These are phyloP conservation scores for Pterulicium gracile DNA, from an alignment of 1,284 basidiomycete species.

Conservation along the genomic window DNA sequence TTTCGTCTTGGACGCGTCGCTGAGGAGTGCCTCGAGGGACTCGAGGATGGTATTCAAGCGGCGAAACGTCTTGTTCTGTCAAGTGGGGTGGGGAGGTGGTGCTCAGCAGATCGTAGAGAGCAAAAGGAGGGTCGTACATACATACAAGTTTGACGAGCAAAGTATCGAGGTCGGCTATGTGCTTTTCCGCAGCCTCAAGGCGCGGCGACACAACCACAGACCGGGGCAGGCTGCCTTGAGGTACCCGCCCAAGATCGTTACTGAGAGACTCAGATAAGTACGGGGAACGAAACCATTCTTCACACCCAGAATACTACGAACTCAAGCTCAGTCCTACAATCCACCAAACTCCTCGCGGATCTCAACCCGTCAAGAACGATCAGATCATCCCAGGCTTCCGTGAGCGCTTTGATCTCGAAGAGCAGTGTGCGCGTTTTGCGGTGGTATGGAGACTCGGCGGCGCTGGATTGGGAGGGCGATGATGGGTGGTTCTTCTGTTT, in stretches of 20 bases:
- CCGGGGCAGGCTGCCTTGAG: conserved; percentile 38
- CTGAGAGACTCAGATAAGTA: conserved; percentile 22
- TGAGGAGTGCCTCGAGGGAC: conserved; percentile 46
- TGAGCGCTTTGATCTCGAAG: conserved; percentile 47
- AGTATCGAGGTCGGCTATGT: conserved; percentile 45
- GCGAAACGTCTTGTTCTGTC: conserved; percentile 57
- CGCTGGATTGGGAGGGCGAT: conserved; percentile 31
- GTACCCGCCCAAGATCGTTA: conserved; percentile 48
- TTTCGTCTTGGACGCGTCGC: conserved; percentile 58
- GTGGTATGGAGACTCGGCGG: conserved; percentile 59
- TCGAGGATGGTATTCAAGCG: conserved; percentile 53
- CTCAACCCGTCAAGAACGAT: conserved; percentile 66
- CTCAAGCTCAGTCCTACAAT: conserved; percentile 70
- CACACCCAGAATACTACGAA: conserved; percentile 24
- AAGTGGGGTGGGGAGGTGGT: neutral
- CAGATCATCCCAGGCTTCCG: conserved; percentile 68
- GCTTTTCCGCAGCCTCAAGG: conserved; percentile 54
- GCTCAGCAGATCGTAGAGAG: no score
- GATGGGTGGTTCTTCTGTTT: conserved; percentile 25
- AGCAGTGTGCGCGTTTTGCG: conserved; percentile 53
- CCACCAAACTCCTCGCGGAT: conserved; percentile 50
- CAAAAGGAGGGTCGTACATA: conserved; percentile 4
- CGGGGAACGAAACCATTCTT: conserved; percentile 1
- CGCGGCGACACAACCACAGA: conserved; percentile 49
- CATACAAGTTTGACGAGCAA: conserved; percentile 56